Percentiles rank a stretch among this genome's conserved stretches.
These are phyloP conservation scores for Candida morakotiae DNA, from an alignment of 805 yeast species.

Conservation along the genomic window DNA sequence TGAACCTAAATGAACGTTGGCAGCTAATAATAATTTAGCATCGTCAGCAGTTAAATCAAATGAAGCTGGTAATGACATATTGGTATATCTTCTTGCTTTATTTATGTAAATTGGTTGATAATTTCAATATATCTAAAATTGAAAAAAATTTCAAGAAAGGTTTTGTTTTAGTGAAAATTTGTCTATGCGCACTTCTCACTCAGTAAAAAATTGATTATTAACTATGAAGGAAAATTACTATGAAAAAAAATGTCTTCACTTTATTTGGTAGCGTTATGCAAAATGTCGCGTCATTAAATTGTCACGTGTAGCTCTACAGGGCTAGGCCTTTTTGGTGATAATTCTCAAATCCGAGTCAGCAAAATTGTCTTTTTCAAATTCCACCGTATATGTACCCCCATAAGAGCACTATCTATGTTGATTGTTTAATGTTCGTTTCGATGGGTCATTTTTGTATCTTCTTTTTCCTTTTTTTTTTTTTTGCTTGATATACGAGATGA, in stretches of 20 bases:
- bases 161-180: slow-evolving; percentile 3
- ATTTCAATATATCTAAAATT: slow-evolving; percentile 4
- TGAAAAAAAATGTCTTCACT: neutral
- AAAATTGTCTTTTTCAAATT: too few relatives aligned
- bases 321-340: neutral
- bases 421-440: too few relatives aligned
- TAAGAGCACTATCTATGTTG: too few relatives aligned
- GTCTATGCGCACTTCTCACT: neutral
- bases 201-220: neutral
- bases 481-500: too few relatives aligned
- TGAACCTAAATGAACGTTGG: slow-evolving; percentile 99
- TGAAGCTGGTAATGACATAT: slow-evolving; percentile 82
- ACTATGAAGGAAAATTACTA: neutral
- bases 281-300: neutral
- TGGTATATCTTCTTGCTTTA: slow-evolving; percentile 9
- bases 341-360: too few relatives aligned
- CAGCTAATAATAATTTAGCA: slow-evolving; percentile 98
- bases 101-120: slow-evolving; percentile 1
- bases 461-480: too few relatives aligned
- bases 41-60: slow-evolving; percentile 95
- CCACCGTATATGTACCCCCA: too few relatives aligned
- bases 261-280: neutral
- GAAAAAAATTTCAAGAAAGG: slow-evolving; percentile 5
- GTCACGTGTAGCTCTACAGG: neutral
- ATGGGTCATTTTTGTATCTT: too few relatives aligned